Evolutionary conservation across 1,284 basidiomycete genomes (phyloP), one percentile per base, ranked within the genome.

Genomic region (Retiboletus flavoniger): DNA sequence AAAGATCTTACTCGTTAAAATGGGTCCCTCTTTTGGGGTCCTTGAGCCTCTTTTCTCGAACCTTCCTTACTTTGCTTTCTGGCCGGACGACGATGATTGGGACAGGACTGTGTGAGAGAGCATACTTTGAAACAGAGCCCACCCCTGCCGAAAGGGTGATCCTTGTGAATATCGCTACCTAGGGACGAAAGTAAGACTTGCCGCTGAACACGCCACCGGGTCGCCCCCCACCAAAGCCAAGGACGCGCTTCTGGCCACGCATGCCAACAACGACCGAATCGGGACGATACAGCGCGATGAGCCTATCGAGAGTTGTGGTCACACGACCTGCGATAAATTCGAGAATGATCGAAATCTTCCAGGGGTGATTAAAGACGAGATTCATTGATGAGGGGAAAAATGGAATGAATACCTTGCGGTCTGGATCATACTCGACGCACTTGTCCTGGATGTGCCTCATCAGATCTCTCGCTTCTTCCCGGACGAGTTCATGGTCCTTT

Each of bases 221-320:
- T 38, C 63, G 54, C 1, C 58, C 63, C 1, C 63, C 76, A 56
- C 84, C 80, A 34, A 87, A 75, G 80, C 81, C 51, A 83, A 75
- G 19, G 77, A 83, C 31, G 76, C 75, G 79, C 19, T 80, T 76
- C 56, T 83, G 79, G 0, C 94, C 95, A 34, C 91, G 82, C 13
- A 93, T 96, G 13, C 96, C 96, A 24, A 98, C 95, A 16, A 98
- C 88, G 51, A 98, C 79, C 1, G 91, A 93, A 71, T 99, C 95
- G 2, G 96, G 96, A 42, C 95, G 86, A 68, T 99, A 98, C 36
- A 98, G 83, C 2, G 94, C 91, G 59, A 98, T 96, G 61, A 99
- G 83, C 46, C 93, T 87, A 65, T 95, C 90, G 57, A 98, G 87
- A 9, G 92, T 95, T 53, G 89, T 84, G 0, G 92, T 91, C 7